Base-by-base conservation (phyloP, 768 basidiomycete genomes). In the Coprinopsis cinerea region DNA sequence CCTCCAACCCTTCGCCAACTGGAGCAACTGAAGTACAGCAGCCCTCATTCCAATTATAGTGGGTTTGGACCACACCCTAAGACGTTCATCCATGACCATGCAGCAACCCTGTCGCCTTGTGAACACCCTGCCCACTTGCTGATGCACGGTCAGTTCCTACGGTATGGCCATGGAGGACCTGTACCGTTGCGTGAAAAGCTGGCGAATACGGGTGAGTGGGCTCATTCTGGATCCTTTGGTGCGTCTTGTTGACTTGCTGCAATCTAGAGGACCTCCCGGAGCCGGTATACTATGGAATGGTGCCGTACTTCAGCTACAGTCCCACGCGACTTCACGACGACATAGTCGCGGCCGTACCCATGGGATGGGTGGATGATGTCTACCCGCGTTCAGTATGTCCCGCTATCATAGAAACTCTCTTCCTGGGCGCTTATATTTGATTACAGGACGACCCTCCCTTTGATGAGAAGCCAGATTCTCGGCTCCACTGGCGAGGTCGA, bases 401-500 rank as follows among this genome's bases (percentile, higher is more conserved):
- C 18, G 11, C 17, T 6, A 18, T 39, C n/a, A n/a, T 20, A 40
- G 9, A 40, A 11, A 18, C 22, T 20, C 11, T 4, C 14, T 45
- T 45, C 13, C 42, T 43, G 11, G 18, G 7, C 18, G 37, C 18
- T 40, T 11, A 34, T 34, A 22, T 11, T 23, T 11, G 10, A 5
- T 17, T 43, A 22, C 60, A 60, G 2, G 69, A 81, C 55, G 80
- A 88, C 61, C 76, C 82, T 9, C 72, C 70, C 0, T 92, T 83
- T 79, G 76, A 81, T 13, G 70, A 76, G 30, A 89, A 84, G 66
- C 26, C 65, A 1, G 76, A 85, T 59, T 78, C 82, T 51, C 67
- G 77, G 3, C 55, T 88, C 15, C 68, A 80, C 32, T 90, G 88
- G 88, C 72, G 88, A 32, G 88, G 88, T 3, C 78, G 78, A 35